Evolutionary conservation across 176 grass and related monocot genomes (phyloP).

Genomic region (Carex myosuroides): DNA sequence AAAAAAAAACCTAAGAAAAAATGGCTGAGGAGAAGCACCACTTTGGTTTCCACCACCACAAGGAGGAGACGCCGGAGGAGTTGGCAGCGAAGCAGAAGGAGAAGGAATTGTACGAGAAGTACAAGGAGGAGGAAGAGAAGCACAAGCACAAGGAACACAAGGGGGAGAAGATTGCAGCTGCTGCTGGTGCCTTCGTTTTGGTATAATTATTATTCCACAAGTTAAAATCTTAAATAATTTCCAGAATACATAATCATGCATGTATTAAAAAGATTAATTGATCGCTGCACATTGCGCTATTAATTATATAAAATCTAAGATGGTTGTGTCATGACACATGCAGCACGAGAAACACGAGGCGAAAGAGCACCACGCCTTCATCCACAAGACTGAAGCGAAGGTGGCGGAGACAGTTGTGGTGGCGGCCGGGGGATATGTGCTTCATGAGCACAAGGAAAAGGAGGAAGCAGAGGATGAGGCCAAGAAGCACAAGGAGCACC

Average conservation of each 20-base stretch:
- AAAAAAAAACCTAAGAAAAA: background rate
- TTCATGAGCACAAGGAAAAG: constrained; percentile 95
- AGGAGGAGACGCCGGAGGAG: constrained; percentile 33
- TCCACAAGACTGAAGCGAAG: constrained; percentile 82
- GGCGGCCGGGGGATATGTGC: constrained; percentile 51
- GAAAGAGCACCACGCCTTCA: constrained; percentile 59
- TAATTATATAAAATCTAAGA: background rate
- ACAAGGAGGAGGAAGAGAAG: constrained; percentile 66
- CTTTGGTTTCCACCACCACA: constrained; percentile 36
- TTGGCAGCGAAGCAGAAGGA: constrained; percentile 18
- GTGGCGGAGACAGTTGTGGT: constrained; percentile 47
- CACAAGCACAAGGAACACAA: constrained; percentile 87
- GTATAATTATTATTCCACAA: constrained; percentile 23
- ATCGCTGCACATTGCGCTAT: background rate
- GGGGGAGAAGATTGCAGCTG: constrained; percentile 47
- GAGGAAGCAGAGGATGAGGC: constrained; percentile 66
- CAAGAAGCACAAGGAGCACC: constrained; percentile 69
- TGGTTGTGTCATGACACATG: background rate
- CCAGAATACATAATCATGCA: background rate
- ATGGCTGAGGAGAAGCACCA: constrained; percentile 61
- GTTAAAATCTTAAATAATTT: background rate
- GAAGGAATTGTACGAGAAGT: constrained; percentile 36
- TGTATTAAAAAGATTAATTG: no score
- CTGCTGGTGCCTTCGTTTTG: constrained; percentile 55
- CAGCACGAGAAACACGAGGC: constrained; percentile 94